A percentile compares a stretch with the other conserved stretches of the same genome.
These are phyloP conservation scores for Tolypocladium ophioglossoides DNA, from an alignment of 2,329 filamentous ascomycete genomes.

Conservation along the genomic window DNA sequence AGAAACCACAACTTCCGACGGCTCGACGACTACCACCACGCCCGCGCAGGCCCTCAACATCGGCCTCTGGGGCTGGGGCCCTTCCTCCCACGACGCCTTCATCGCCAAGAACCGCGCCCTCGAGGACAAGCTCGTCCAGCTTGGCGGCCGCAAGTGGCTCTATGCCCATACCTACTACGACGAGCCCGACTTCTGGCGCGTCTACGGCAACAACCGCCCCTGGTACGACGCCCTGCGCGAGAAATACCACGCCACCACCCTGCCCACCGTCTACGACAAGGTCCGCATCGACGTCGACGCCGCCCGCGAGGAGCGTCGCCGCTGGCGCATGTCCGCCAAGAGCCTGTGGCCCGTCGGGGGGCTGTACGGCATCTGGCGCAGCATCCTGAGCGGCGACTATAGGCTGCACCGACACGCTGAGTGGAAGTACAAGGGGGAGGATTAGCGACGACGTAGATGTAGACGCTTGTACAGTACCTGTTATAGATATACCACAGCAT, in stretches of 20 bases:
- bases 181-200: conserved; percentile 58
- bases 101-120: conserved; percentile 59
- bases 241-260: conserved; percentile 50
- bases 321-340: conserved; percentile 32
- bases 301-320: conserved; percentile 25
- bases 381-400: conserved; percentile 47
- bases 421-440: conserved; percentile 39
- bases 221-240: conserved; percentile 53
- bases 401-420: conserved; percentile 38
- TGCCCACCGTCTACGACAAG: conserved; percentile 64
- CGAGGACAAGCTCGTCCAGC: conserved; percentile 55
- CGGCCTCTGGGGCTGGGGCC: conserved; percentile 73
- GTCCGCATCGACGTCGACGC: conserved; percentile 44
- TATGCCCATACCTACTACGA: conserved; percentile 80
- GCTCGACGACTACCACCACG: conserved; percentile 6
- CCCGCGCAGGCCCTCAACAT: conserved; percentile 44
- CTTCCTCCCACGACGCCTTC: conserved; percentile 45
- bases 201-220: conserved; percentile 43
- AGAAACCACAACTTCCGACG: conserved; percentile 7
- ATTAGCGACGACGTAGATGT: background rate
- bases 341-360: conserved; percentile 45
- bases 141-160: conserved; percentile 76
- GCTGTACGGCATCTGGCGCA: conserved; percentile 47
- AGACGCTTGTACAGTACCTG: background rate
- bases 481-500: background rate